phyloP scores from a whole-genome alignment of 148 eudicot species.

The Rhododendron henanense region DNA sequence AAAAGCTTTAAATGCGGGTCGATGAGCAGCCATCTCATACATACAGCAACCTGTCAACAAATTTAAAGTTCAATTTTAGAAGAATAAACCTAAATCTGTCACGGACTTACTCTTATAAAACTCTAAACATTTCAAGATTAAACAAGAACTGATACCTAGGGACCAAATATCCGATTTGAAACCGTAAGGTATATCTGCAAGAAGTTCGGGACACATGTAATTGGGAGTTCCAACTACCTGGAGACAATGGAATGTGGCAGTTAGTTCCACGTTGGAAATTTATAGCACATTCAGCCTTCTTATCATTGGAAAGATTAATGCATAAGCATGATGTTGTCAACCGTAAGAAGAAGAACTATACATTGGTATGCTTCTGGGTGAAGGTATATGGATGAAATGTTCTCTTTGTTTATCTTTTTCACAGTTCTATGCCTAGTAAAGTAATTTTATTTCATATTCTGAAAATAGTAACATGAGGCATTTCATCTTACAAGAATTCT shows the following conservation, averaged over 20 bases:
- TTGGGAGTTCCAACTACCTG: conserved; percentile 99
- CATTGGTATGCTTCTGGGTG: neutral
- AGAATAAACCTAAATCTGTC: conserved; percentile 1
- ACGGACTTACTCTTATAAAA: neutral
- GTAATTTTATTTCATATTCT: neutral
- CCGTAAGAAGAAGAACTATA: neutral
- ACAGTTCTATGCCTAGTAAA: neutral
- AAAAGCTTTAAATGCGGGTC: conserved; percentile 97
- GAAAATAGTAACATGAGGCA: conserved; percentile 3
- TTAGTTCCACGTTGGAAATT: conserved; percentile 16
- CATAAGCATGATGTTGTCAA: neutral
- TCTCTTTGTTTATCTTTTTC: neutral
- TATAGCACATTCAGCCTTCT: neutral
- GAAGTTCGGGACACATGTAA: conserved; percentile 99
- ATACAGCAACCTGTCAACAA: conserved; percentile 79
- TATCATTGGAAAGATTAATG: neutral
- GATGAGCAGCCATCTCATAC: conserved; percentile 99
- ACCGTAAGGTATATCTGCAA: conserved; percentile 98
- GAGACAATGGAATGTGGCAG: conserved; percentile 13
- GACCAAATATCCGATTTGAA: conserved; percentile 99
- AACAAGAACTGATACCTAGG: conserved; percentile 47
- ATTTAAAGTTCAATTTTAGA: conserved; percentile 14
- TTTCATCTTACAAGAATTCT: neutral
- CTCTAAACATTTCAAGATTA: neutral
- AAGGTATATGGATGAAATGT: neutral